These are phyloP conservation scores for Liquidambar formosana DNA, from an alignment of 164 flowering plant species.

Conservation along the genomic window DNA sequence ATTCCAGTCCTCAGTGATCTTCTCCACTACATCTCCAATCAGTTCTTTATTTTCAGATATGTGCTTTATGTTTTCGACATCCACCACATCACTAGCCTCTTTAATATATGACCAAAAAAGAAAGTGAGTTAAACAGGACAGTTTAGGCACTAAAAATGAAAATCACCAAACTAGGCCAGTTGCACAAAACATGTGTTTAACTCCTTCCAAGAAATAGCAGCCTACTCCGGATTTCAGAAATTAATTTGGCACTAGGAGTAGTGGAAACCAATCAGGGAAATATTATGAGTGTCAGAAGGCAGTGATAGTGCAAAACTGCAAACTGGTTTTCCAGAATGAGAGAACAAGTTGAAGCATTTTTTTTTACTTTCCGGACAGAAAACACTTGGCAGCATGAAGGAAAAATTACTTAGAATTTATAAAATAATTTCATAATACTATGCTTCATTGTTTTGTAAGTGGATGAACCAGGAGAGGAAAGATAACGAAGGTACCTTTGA, in stretches of 20 bases:
- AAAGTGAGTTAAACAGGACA: not conserved
- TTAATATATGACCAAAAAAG: constrained; percentile 7
- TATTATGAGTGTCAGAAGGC: not conserved
- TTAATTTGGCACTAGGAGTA: no score
- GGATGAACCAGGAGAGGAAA: not conserved
- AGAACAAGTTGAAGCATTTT: no score
- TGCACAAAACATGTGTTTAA: no score
- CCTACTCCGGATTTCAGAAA: no score
- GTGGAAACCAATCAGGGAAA: no score
- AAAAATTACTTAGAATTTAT: not conserved
- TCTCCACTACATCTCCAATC: constrained; percentile 51
- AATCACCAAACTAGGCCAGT: not conserved
- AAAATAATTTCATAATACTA: not conserved
- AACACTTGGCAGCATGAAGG: not conserved
- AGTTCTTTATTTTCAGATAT: constrained; percentile 43
- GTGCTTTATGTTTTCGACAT: constrained; percentile 64
- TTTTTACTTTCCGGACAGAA: no score
- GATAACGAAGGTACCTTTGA: constrained; percentile 53
- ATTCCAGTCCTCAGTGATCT: constrained; percentile 57
- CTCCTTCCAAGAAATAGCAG: no score
- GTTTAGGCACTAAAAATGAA: not conserved
- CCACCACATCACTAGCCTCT: constrained; percentile 63
- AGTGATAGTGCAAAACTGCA: no score
- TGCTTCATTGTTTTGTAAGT: not conserved
- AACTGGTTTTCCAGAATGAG: not conserved